Conservation (phyloP, 2,329 filamentous ascomycete genomes). For the Fusarium penzigii region DNA sequence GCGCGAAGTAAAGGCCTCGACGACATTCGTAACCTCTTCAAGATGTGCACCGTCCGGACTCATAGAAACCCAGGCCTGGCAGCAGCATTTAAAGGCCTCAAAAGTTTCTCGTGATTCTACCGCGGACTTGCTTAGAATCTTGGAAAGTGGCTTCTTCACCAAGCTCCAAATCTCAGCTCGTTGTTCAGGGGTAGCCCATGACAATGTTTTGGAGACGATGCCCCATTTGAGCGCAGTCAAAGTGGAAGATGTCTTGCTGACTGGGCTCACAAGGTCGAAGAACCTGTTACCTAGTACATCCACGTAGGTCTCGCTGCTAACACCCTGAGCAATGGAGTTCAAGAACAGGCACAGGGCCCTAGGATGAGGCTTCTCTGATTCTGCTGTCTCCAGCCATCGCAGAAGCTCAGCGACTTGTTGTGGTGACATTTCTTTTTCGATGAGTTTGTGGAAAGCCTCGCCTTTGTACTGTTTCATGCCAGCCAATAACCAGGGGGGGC, state of each 20-base stretch:
- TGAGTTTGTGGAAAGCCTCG: slow-evolving; percentile 21
- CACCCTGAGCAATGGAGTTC: slow-evolving; percentile 43
- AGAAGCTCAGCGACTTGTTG: slow-evolving; percentile 47
- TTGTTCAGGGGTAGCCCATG: slow-evolving; percentile 36
- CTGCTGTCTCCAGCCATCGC: slow-evolving; percentile 42
- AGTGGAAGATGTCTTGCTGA: slow-evolving; percentile 32
- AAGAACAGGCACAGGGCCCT: slow-evolving; percentile 44
- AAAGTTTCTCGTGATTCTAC: slow-evolving; percentile 39
- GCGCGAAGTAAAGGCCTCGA: slow-evolving; percentile 36
- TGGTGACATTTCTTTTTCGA: slow-evolving; percentile 47
- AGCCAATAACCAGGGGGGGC: slow-evolving; percentile 37
- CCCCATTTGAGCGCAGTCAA: slow-evolving; percentile 43
- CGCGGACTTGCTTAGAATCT: slow-evolving; percentile 34
- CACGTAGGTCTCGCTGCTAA: slow-evolving; percentile 43
- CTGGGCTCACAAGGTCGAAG: slow-evolving; percentile 35
- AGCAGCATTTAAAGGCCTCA: slow-evolving; percentile 44
- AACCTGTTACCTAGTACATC: slow-evolving; percentile 44
- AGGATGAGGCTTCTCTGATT: slow-evolving; percentile 32
- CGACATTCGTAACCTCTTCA: slow-evolving; percentile 32
- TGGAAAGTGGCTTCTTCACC: slow-evolving; percentile 35
- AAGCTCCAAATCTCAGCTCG: slow-evolving; percentile 35
- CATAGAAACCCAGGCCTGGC: slow-evolving; percentile 40
- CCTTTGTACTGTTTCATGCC: slow-evolving; percentile 18
- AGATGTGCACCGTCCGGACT: slow-evolving; percentile 36
- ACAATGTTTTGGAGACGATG: slow-evolving; percentile 37